phyloP scores from a whole-genome alignment of 2,329 filamentous ascomycete species.

The Neofusicoccum sp. region DNA sequence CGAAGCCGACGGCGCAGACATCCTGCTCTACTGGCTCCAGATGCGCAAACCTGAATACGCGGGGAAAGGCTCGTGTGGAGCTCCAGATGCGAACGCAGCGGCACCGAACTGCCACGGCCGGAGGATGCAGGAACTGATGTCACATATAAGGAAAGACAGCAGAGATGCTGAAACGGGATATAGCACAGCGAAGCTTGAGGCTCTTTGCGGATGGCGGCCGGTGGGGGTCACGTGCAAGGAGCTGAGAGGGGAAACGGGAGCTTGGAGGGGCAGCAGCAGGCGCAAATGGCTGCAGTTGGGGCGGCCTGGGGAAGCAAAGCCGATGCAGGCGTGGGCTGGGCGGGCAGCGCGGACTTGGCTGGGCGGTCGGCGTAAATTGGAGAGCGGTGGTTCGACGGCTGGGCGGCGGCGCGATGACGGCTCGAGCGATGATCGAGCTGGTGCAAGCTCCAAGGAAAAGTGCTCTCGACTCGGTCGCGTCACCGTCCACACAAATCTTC shows the following conservation, averaged over 20 bases:
- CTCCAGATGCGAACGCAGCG: conserved; percentile 19
- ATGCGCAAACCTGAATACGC: conserved; percentile 23
- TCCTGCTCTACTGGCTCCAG: neutral
- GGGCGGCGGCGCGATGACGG: conserved; percentile 11
- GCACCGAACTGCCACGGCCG: neutral
- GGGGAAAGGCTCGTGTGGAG: neutral
- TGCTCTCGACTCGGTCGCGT: conserved; percentile 10
- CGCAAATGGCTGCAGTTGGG: neutral
- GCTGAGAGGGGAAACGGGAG: conserved; percentile 1
- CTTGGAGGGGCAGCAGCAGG: neutral
- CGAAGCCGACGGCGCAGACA: conserved; percentile 12
- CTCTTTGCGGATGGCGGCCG: conserved; percentile 19
- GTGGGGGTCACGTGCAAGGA: neutral
- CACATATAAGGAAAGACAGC: conserved; percentile 20
- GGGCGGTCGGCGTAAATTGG: conserved; percentile 8
- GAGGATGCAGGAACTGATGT: neutral
- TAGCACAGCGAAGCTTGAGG: conserved; percentile 25
- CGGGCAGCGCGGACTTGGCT: conserved; percentile 1
- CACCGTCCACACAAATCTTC: conserved; percentile 8
- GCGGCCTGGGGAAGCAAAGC: neutral
- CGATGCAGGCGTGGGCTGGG: conserved; percentile 3
- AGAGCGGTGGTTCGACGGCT: conserved; percentile 11
- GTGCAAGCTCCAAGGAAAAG: conserved; percentile 17
- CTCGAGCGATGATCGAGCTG: conserved; percentile 15
- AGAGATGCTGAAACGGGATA: neutral